A percentile compares a stretch with the other conserved stretches of the same genome.
Conservation (phyloP, 129 eudicot genomes). For the Apium graveolens region DNA sequence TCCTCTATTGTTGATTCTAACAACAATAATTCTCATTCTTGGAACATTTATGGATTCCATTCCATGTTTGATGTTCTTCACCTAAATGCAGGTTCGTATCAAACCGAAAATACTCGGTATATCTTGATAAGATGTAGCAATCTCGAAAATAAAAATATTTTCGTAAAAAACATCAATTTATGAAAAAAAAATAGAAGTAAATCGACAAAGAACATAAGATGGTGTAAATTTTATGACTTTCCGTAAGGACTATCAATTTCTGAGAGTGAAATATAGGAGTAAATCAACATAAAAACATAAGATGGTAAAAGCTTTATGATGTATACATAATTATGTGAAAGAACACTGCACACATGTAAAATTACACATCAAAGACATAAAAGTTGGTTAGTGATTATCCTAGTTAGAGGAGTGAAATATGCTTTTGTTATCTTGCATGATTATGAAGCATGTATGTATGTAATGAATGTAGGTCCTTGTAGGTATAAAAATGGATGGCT, state of each 20-base stretch:
- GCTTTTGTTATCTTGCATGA: constrained; percentile 10
- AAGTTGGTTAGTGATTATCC: constrained; percentile 3
- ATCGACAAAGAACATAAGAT: neutral
- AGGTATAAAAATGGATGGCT: constrained; percentile 8
- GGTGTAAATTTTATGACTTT: too few relatives aligned
- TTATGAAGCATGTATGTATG: neutral
- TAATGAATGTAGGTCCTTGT: neutral
- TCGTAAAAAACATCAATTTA: neutral
- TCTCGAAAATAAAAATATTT: neutral
- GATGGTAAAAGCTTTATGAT: too few relatives aligned
- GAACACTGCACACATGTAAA: too few relatives aligned
- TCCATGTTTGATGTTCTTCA: neutral
- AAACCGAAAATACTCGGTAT: neutral
- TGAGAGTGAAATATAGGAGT: too few relatives aligned
- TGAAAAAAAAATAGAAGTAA: neutral
- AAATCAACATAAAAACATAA: too few relatives aligned
- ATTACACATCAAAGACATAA: neutral
- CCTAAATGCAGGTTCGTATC: neutral
- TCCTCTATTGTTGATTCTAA: neutral
- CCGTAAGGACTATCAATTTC: too few relatives aligned
- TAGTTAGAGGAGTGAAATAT: neutral
- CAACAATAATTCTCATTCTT: constrained; percentile 3
- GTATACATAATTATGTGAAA: too few relatives aligned
- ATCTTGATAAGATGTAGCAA: too few relatives aligned
- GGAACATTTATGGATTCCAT: neutral